Conservation (phyloP, 768 basidiomycete species). For the Tylopilus sp. region DNA sequence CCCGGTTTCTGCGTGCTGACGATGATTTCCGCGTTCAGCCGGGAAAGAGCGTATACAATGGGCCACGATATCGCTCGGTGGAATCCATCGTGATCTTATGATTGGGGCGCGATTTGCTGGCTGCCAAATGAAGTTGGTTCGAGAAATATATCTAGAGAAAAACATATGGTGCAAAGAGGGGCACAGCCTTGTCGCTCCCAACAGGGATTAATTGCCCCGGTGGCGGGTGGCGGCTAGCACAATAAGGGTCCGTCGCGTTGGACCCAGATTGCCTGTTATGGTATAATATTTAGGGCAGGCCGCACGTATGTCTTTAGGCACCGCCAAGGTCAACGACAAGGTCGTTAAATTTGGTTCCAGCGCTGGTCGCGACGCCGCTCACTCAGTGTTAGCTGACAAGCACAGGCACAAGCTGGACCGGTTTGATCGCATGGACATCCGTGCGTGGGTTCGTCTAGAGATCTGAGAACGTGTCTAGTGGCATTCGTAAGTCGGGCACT, state of each 20-base stretch:
- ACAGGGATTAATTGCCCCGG: constrained; percentile 23
- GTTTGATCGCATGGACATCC: constrained; percentile 6
- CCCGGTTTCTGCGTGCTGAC: constrained; percentile 1
- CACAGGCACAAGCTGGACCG: constrained; percentile 8
- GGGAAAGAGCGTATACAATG: constrained; percentile 86
- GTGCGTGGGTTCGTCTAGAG: too few relatives aligned
- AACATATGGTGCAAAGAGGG: constrained; percentile 12
- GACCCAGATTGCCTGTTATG: constrained; percentile 7
- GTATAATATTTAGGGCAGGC: constrained; percentile 21
- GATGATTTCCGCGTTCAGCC: constrained; percentile 42
- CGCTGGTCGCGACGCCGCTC: constrained; percentile 15
- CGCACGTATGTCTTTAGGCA: neutral
- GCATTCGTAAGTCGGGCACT: neutral
- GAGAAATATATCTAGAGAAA: constrained; percentile 1
- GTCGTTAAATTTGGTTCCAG: constrained; percentile 11
- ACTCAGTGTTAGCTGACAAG: constrained; percentile 3
- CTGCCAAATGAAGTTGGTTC: constrained; percentile 7
- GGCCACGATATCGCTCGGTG: constrained; percentile 60
- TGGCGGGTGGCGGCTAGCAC: constrained; percentile 35
- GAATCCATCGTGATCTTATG: constrained; percentile 60
- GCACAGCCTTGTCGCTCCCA: constrained; percentile 19
- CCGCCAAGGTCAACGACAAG: constrained; percentile 8
- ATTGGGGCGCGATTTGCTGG: constrained; percentile 14
- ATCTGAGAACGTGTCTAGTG: neutral
- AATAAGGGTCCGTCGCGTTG: constrained; percentile 21